Percentiles rank a stretch among this genome's conserved stretches.
phyloP scores from a whole-genome alignment of 768 basidiomycete species.

The Crepidotus variabilis region DNA sequence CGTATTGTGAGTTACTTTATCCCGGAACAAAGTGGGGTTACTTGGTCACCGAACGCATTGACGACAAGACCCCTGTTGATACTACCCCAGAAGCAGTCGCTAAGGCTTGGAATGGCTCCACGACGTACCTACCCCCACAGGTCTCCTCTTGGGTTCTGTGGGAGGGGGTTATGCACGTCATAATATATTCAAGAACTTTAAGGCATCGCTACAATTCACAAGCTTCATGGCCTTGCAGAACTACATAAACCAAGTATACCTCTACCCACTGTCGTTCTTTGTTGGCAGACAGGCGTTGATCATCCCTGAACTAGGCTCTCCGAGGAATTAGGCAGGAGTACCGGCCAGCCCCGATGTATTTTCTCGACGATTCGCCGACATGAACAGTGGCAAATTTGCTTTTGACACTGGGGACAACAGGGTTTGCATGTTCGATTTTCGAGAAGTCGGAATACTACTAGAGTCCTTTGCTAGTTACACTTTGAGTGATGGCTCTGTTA shows the following conservation, averaged over 20 bases:
- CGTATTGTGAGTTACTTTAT: background rate
- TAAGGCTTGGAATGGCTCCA: background rate
- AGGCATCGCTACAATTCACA: conserved; percentile 16
- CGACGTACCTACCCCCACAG: background rate
- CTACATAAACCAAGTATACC: conserved; percentile 15
- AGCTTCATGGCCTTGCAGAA: conserved; percentile 15
- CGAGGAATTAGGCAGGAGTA: background rate
- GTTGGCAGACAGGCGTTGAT: background rate
- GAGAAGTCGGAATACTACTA: background rate
- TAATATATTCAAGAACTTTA: conserved; percentile 15
- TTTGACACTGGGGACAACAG: background rate
- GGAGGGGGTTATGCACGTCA: conserved; percentile 17
- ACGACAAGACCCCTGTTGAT: background rate
- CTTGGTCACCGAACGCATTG: background rate
- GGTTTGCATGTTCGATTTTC: conserved; percentile 1
- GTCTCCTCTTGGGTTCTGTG: conserved; percentile 9
- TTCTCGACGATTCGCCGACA: conserved; percentile 1
- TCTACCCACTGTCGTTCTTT: background rate
- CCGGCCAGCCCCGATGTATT: background rate
- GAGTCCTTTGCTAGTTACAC: conserved; percentile 8
- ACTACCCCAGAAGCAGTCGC: background rate
- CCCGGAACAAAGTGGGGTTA: background rate
- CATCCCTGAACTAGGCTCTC: background rate
- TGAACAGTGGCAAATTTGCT: conserved; percentile 3
- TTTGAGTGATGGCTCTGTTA: background rate